Conservation (phyloP, 306 rosid genomes). For the Prinsepia uniflora region DNA sequence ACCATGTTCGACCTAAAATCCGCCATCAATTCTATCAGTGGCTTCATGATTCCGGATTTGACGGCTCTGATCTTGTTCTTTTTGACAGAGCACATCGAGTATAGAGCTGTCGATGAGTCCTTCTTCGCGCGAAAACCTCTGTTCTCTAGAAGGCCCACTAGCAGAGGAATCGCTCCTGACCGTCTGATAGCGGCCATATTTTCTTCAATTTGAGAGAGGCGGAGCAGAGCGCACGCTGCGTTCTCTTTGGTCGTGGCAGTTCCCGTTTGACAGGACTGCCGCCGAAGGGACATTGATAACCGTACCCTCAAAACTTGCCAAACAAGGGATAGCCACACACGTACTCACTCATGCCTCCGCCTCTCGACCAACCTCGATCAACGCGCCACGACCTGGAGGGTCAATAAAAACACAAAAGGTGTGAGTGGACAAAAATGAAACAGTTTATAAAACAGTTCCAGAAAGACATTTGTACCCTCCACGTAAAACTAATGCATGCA, state of each 20-base stretch:
- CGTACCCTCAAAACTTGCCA: too few species aligned
- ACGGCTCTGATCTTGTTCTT: slow-evolving; percentile 85
- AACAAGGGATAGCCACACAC: too few species aligned
- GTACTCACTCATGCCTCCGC: too few species aligned
- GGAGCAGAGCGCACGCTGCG: slow-evolving; percentile 87
- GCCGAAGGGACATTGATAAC: too few species aligned
- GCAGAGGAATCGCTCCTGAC: slow-evolving; percentile 78
- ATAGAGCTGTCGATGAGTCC: slow-evolving; percentile 92
- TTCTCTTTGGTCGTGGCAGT: slow-evolving; percentile 81
- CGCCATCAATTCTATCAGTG: slow-evolving; percentile 82
- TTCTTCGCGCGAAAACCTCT: slow-evolving; percentile 77
- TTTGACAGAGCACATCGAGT: slow-evolving; percentile 65
- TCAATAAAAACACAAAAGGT: too few species aligned
- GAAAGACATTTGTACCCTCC: too few species aligned
- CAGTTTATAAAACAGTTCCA: too few species aligned
- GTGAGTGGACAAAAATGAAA: too few species aligned
- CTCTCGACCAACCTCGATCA: too few species aligned
- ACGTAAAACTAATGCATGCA: too few species aligned
- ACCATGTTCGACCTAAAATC: slow-evolving; percentile 90
- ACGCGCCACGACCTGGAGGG: too few species aligned
- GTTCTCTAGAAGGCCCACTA: slow-evolving; percentile 64
- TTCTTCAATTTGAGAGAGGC: slow-evolving; percentile 71
- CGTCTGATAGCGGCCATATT: slow-evolving; percentile 71
- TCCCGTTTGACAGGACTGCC: too few species aligned
- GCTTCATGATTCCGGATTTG: slow-evolving; percentile 81